Percentiles rank a stretch among this genome's conserved stretches.
Conservation (phyloP, 176 grass and related monocot species). For the Poa annua region DNA sequence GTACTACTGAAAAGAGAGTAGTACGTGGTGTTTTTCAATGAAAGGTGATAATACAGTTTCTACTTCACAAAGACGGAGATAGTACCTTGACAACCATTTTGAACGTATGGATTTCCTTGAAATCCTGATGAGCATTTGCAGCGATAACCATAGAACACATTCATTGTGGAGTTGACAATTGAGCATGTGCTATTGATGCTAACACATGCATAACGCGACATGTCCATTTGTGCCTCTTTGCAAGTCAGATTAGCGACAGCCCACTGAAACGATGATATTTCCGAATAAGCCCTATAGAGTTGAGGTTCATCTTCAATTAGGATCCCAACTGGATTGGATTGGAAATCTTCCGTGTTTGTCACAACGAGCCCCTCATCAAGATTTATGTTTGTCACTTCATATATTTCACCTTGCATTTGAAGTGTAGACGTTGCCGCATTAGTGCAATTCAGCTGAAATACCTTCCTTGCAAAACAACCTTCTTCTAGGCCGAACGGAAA, state of each 20-base stretch:
- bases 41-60: not conserved
- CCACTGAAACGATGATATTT: not conserved
- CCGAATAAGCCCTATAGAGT: not conserved
- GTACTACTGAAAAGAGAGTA: not conserved
- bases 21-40: not conserved
- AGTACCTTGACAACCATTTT: not conserved
- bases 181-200: not conserved
- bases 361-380: not conserved
- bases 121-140: not conserved
- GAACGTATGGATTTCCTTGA: not conserved
- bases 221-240: not conserved
- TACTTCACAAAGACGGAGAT: not conserved
- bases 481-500: not conserved
- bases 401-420: not conserved
- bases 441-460: not conserved
- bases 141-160: not conserved
- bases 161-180: not conserved
- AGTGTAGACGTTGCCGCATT: not conserved
- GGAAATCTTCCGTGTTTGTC: no score
- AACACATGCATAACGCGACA: not conserved
- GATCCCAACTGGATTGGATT: no score
- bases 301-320: not conserved
- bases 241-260: not conserved
- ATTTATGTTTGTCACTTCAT: not conserved
- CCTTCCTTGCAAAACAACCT: not conserved